phyloP scores from a whole-genome alignment of 2,329 filamentous ascomycete species.

The Neurospora sp. region DNA sequence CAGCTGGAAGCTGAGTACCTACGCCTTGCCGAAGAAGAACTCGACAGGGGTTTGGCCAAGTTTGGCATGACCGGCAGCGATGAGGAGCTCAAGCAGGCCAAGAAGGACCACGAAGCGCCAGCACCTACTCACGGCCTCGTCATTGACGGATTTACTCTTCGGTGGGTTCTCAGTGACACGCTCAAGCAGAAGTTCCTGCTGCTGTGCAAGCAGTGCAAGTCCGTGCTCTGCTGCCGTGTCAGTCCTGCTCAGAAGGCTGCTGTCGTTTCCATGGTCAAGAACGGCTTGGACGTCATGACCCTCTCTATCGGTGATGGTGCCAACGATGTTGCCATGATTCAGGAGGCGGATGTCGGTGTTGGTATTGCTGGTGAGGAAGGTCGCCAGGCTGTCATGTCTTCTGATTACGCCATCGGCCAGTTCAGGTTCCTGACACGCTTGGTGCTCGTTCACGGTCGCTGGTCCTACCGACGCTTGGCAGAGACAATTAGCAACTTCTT shows the following conservation, averaged over 20 bases:
- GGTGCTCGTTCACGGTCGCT: conserved; percentile 82
- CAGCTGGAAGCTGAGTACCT: conserved; percentile 39
- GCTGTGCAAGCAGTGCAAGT: conserved; percentile 93
- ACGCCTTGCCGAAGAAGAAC: conserved; percentile 52
- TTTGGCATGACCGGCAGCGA: conserved; percentile 80
- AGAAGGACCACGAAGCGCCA: conserved; percentile 76
- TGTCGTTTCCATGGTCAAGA: conserved; percentile 94
- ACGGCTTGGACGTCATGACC: conserved; percentile 90
- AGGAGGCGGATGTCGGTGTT: conserved; percentile 92
- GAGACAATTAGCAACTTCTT: conserved; percentile 98
- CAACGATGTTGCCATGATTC: conserved; percentile 97
- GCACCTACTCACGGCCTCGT: conserved; percentile 83
- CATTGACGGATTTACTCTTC: conserved; percentile 88
- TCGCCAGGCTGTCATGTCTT: conserved; percentile 89
- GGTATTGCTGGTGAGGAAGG: conserved; percentile 91
- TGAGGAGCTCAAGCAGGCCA: conserved; percentile 70
- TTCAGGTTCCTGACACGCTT: conserved; percentile 81
- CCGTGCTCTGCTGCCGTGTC: conserved; percentile 93
- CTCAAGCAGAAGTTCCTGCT: conserved; percentile 88
- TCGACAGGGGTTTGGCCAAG: conserved; percentile 60
- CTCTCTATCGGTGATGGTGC: conserved; percentile 87
- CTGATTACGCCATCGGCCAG: conserved; percentile 90
- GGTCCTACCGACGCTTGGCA: conserved; percentile 89
- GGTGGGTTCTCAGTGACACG: conserved; percentile 71
- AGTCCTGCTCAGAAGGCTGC: conserved; percentile 94